A percentile compares a stretch with the other conserved stretches of the same genome.
Conservation (phyloP, 495 filamentous ascomycete species). For the Penicillium atrosanguineum region DNA sequence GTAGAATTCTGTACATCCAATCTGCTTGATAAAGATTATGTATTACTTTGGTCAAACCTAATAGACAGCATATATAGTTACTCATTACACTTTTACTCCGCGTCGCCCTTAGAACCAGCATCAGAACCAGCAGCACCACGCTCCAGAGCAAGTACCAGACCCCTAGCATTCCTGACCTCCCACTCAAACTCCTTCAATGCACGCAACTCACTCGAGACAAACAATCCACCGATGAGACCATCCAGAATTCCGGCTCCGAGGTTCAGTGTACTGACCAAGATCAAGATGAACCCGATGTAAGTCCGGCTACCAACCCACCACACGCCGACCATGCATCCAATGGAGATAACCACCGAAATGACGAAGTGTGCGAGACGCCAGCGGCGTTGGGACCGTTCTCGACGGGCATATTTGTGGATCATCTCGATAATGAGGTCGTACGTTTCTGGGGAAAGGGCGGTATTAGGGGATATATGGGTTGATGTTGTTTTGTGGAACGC, state of each 20-base stretch:
- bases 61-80: background rate
- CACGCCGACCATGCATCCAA: constrained; percentile 72
- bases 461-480: constrained; percentile 23
- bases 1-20: too few species aligned
- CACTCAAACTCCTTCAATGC: constrained; percentile 92
- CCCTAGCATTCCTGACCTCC: constrained; percentile 75
- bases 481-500: constrained; percentile 17
- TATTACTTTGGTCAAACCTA: background rate
- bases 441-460: constrained; percentile 45
- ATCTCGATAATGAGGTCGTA: constrained; percentile 75
- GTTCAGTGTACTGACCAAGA: constrained; percentile 72
- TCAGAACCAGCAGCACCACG: background rate
- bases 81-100: background rate
- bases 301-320: constrained; percentile 75
- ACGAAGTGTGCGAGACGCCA: constrained; percentile 73
- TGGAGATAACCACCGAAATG: constrained; percentile 58
- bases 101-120: background rate
- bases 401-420: constrained; percentile 59
- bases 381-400: constrained; percentile 66
- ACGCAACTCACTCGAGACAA: constrained; percentile 77
- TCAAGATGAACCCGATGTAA: constrained; percentile 76
- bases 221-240: constrained; percentile 81
- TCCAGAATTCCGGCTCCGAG: constrained; percentile 74
- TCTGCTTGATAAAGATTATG: background rate
- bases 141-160: constrained; percentile 26